Conservation (phyloP, 371 early-diverging fungal genomes). For the Fennellomyces sp. region DNA sequence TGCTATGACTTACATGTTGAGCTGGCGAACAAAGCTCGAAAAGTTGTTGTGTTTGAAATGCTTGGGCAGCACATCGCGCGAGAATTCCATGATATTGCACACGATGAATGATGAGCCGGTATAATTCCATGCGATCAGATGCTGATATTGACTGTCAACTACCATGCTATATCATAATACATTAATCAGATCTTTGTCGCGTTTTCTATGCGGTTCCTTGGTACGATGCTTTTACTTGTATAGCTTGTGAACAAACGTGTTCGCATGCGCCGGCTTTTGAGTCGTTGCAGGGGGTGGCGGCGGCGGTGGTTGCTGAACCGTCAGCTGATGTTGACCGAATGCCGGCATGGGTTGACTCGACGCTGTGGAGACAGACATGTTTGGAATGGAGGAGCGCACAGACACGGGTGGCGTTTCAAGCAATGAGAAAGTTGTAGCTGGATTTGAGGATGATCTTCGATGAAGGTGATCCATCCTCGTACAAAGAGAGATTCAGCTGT, state of each 20-base stretch:
- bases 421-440: conserved; percentile 7
- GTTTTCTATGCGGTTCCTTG: neutral
- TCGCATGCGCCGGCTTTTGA: conserved; percentile 18
- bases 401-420: conserved; percentile 13
- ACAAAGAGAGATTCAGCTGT: neutral
- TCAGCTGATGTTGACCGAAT: conserved; percentile 10
- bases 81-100: conserved; percentile 88
- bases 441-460: conserved; percentile 12
- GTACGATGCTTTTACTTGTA: conserved; percentile 16
- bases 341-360: neutral
- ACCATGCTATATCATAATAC: conserved; percentile 65
- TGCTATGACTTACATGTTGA: conserved; percentile 78
- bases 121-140: conserved; percentile 82
- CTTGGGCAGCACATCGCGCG: conserved; percentile 77
- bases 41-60: conserved; percentile 89
- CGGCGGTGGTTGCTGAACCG: conserved; percentile 7
- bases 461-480: conserved; percentile 15
- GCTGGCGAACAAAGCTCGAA: conserved; percentile 85
- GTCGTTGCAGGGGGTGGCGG: conserved; percentile 5
- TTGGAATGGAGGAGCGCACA: conserved; percentile 11
- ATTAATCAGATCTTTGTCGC: neutral
- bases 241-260: conserved; percentile 27
- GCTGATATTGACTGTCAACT: conserved; percentile 75
- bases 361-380: neutral
- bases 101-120: conserved; percentile 90